These are phyloP conservation scores for Globisporangium sylvaticum DNA, from an alignment of 352 stramenopile species.

Conservation along the genomic window DNA sequence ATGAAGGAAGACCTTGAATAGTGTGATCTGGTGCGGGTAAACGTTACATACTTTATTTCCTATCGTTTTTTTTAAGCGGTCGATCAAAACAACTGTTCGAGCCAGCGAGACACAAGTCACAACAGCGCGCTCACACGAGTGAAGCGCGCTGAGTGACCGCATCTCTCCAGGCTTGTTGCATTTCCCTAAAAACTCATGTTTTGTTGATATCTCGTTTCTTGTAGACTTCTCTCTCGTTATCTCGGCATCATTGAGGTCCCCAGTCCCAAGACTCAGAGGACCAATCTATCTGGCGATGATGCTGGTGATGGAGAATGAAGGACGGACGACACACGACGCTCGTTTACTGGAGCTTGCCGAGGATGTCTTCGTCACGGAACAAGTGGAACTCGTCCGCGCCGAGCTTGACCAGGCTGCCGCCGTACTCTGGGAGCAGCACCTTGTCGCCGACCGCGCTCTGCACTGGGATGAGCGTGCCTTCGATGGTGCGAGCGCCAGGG, in stretches of 20 bases:
- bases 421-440: conserved; percentile 96
- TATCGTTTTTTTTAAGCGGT: conserved; percentile 15
- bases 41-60: conserved; percentile 42
- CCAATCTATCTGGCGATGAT: conserved; percentile 9
- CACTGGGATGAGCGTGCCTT: conserved; percentile 87
- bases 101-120: neutral
- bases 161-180: neutral
- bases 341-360: conserved; percentile 93
- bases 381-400: conserved; percentile 91
- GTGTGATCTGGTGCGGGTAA: conserved; percentile 4
- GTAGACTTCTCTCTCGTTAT: neutral
- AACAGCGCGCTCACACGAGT: neutral
- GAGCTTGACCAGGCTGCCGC: conserved; percentile 91
- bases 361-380: conserved; percentile 96
- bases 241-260: conserved; percentile 4
- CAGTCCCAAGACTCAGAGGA: neutral
- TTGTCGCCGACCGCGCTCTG: conserved; percentile 91
- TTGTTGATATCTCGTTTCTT: conserved; percentile 1
- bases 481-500: conserved; percentile 85
- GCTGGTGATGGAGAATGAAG: neutral
- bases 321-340: neutral
- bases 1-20: neutral
- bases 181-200: conserved; percentile 2
- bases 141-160: neutral
- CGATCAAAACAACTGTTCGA: conserved; percentile 5